A percentile compares a stretch with the other conserved stretches of the same genome.
These are phyloP conservation scores for Kodamaea sp. DNA, from an alignment of 1,139 yeast genomes.

Conservation along the genomic window DNA sequence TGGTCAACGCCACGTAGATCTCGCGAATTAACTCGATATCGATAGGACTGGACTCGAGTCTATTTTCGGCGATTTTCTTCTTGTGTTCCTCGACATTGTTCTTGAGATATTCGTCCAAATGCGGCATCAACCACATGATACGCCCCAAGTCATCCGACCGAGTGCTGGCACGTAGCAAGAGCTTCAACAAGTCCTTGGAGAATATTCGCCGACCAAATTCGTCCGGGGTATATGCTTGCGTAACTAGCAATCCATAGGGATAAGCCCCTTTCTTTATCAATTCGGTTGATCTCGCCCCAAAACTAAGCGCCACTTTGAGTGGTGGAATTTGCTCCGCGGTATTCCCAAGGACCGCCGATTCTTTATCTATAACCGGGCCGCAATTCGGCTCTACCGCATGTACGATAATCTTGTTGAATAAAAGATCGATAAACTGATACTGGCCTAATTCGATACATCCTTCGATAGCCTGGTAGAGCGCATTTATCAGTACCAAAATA, in stretches of 20 bases:
- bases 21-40: slow-evolving; percentile 13
- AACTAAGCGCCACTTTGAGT: slow-evolving; percentile 18
- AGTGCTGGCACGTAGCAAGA: slow-evolving; percentile 28
- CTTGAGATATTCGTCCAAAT: slow-evolving; percentile 32
- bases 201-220: slow-evolving; percentile 23
- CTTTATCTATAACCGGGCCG: neutral
- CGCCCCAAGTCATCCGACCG: slow-evolving; percentile 38
- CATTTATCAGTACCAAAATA: slow-evolving; percentile 13
- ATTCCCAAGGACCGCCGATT: neutral
- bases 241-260: slow-evolving; percentile 14
- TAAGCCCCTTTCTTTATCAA: slow-evolving; percentile 3
- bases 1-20: slow-evolving; percentile 14
- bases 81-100: slow-evolving; percentile 10
- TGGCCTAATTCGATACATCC: slow-evolving; percentile 31
- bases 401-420: slow-evolving; percentile 37
- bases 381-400: slow-evolving; percentile 21
- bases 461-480: slow-evolving; percentile 30
- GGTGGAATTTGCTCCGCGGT: slow-evolving; percentile 2
- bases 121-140: slow-evolving; percentile 41
- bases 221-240: slow-evolving; percentile 12
- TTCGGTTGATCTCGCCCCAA: slow-evolving; percentile 14
- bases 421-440: slow-evolving; percentile 33
- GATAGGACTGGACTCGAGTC: slow-evolving; percentile 8
- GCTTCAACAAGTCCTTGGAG: slow-evolving; percentile 25
- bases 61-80: slow-evolving; percentile 7